Base-by-base conservation (phyloP, 1,284 basidiomycete genomes). In the Megacollybia platyphylla region DNA sequence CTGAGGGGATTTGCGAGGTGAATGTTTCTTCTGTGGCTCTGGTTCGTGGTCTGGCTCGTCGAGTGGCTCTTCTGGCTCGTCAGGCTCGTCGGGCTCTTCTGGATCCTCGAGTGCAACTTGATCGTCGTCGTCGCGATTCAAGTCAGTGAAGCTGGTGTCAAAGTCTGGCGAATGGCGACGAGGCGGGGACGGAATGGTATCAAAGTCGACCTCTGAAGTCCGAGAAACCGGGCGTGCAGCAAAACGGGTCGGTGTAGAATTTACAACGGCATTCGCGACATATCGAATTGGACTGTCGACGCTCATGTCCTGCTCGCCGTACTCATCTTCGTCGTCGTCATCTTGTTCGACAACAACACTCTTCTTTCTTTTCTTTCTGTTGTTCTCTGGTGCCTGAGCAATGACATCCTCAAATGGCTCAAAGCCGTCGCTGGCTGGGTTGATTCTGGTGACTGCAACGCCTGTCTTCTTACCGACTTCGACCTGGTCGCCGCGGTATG, bases 371-470 rank as follows among this genome's bases (percentile, higher is more conserved):
- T 62, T 66, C n/a, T 71, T 73, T 3, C 79, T 78, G 3, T 76
- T 69, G n/a, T 70, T 64, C 42, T 66, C 66, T 58, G 86, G 79
- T 0, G 73, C 80, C 52, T 83, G 78, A 39, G 70, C 65, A 49
- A 92, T 75, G 53, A 90, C 68, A 50, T 79, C 73, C 44, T 79
- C 76, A 52, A 88, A 84, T 8, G 79, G 79, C 59, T 93, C 89
- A 57, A 87, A 88, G 7, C 89, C 92, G 54, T 90, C 85, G 10
- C 80, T 80, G 51, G 78, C 79, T 48, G 76, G 73, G 41, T 79
- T 74, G 40, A 87, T 75, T 55, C 78, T 72, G 24, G 61, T 68
- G 11, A 87, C 74, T 2, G 70, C 64, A 42, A 84, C 67, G 2
- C 84, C 84, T 0, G 83, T 87, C 56, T 76, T 81, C 68, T 82